These are phyloP conservation scores for Podila minutissima DNA, from an alignment of 192 early-diverging fungal genomes.

Conservation along the genomic window DNA sequence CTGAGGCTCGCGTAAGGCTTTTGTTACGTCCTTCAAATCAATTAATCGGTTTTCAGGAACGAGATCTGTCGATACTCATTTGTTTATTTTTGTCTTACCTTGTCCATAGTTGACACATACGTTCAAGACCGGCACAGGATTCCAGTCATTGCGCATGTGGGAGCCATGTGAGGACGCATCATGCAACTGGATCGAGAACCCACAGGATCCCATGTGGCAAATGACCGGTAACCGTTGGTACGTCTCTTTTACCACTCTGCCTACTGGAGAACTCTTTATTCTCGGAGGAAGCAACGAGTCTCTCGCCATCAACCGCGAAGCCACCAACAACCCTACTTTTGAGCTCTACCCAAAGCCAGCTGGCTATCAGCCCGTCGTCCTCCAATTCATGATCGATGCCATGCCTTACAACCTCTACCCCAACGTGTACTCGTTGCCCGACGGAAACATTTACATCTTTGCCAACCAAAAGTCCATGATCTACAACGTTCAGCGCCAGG, in stretches of 20 bases:
- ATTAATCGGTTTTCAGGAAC: too few species aligned
- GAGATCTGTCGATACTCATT: too few species aligned
- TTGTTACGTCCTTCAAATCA: neutral
- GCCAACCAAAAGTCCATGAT: constrained; percentile 45
- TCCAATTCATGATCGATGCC: constrained; percentile 55
- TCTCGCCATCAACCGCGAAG: constrained; percentile 52
- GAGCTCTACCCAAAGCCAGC: constrained; percentile 51
- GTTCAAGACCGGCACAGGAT: constrained; percentile 49
- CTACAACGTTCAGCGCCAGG: constrained; percentile 21
- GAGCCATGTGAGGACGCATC: constrained; percentile 56
- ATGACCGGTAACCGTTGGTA: constrained; percentile 51
- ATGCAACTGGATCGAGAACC: constrained; percentile 59
- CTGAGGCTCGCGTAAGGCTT: constrained; percentile 23
- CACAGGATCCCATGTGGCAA: constrained; percentile 42
- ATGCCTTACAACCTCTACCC: constrained; percentile 60
- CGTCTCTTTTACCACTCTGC: constrained; percentile 32
- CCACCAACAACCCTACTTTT: constrained; percentile 59
- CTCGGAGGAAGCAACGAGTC: constrained; percentile 63
- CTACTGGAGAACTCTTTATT: constrained; percentile 61
- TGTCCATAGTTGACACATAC: constrained; percentile 37
- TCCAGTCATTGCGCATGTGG: constrained; percentile 57
- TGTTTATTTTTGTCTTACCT: neutral
- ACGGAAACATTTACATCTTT: constrained; percentile 51
- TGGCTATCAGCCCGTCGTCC: constrained; percentile 36
- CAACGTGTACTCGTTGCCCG: constrained; percentile 46